Evolutionary conservation across 495 filamentous ascomycete species (phyloP).

Genomic region (Sabuloglossum arenarium): DNA sequence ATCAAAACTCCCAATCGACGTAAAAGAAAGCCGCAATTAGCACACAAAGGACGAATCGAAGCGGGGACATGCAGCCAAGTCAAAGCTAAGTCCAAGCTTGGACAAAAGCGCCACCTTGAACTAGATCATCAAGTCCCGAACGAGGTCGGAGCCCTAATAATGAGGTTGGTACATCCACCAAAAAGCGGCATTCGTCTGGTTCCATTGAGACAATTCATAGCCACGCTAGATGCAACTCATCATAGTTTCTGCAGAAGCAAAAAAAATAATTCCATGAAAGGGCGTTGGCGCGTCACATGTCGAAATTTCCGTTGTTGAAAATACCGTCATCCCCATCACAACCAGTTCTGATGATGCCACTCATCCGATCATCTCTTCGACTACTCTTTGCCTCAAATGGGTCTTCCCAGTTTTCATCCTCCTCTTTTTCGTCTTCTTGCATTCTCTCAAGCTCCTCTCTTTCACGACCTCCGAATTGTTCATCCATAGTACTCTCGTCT

Average conservation of each 20-base stretch:
- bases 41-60: not conserved
- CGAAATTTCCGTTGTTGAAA: conserved; percentile 56
- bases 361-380: conserved; percentile 40
- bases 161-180: not conserved
- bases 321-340: conserved; percentile 35
- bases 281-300: conserved; percentile 24
- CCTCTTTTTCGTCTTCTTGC: conserved; percentile 39
- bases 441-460: conserved; percentile 35
- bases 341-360: conserved; percentile 44
- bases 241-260: not conserved
- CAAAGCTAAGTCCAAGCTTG: not conserved
- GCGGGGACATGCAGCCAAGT: not conserved
- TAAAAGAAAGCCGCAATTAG: not conserved
- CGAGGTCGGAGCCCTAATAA: not conserved
- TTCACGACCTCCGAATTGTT: conserved; percentile 41
- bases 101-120: not conserved
- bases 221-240: not conserved
- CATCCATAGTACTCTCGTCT: conserved; percentile 87
- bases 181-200: not conserved
- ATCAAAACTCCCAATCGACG: not conserved
- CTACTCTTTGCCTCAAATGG: conserved; percentile 19
- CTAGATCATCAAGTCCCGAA: not conserved
- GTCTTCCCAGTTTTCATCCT: conserved; percentile 19
- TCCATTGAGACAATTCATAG: not conserved
- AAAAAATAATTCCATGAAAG: not conserved